Evolutionary conservation across 495 filamentous ascomycete species (phyloP).

Genomic region (Amniculicola lignicola): DNA sequence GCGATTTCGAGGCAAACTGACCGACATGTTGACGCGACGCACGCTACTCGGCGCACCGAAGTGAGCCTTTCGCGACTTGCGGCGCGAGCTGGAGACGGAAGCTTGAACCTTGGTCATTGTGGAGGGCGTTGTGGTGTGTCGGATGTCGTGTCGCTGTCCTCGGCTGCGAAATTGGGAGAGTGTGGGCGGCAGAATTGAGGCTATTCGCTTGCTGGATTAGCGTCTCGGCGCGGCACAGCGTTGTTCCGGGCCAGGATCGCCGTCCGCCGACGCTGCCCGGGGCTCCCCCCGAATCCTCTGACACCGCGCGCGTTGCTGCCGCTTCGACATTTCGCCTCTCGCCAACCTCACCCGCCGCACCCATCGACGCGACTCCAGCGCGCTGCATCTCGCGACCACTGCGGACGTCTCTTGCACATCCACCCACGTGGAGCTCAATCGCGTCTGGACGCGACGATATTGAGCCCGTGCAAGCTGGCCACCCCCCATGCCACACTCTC

Average conservation of each 20-base stretch:
- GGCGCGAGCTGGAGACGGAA: slow-evolving; percentile 57
- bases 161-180: slow-evolving; percentile 17
- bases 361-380: no score
- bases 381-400: no score
- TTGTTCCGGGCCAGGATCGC: no score
- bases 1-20: slow-evolving; percentile 42
- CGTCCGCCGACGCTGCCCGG: no score
- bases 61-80: slow-evolving; percentile 97
- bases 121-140: slow-evolving; percentile 22
- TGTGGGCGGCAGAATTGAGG: slow-evolving; percentile 16
- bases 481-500: no score
- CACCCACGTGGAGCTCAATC: no score
- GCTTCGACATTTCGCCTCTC: no score
- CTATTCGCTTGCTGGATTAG: slow-evolving; percentile 24
- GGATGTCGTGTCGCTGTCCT: slow-evolving; percentile 16
- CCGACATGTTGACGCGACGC: slow-evolving; percentile 80
- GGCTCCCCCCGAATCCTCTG: neutral
- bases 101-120: slow-evolving; percentile 58
- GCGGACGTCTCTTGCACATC: no score
- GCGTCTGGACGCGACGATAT: no score
- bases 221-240: slow-evolving; percentile 8
- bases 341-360: no score
- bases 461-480: no score
- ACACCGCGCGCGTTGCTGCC: no score
- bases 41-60: slow-evolving; percentile 87